Percentiles rank a stretch among this genome's conserved stretches.
phyloP scores from a whole-genome alignment of 1,284 basidiomycete species.

The Heliocybe sulcata region DNA sequence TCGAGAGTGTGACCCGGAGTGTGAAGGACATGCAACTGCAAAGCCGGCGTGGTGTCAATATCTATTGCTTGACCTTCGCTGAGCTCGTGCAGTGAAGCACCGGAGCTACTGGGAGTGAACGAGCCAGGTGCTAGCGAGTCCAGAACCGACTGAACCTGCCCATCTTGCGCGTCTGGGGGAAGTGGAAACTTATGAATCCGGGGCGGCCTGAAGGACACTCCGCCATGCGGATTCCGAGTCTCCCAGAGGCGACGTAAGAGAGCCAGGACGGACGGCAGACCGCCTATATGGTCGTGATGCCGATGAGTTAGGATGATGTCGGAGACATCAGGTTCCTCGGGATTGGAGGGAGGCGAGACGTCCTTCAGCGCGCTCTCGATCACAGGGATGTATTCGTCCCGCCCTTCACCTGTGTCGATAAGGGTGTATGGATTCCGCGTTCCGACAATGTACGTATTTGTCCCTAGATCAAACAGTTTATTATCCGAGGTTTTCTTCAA shows the following conservation, averaged over 20 bases:
- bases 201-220: conserved; percentile 47
- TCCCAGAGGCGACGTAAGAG: conserved; percentile 60
- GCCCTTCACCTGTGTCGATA: conserved; percentile 85
- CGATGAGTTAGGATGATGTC: conserved; percentile 90
- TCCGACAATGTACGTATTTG: conserved; percentile 89
- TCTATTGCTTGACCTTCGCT: conserved; percentile 42
- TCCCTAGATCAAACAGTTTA: conserved; percentile 40
- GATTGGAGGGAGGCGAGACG: conserved; percentile 20
- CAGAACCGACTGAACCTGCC: conserved; percentile 32
- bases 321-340: conserved; percentile 48
- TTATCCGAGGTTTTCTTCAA: background rate
- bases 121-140: conserved; percentile 33
- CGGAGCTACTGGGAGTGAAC: conserved; percentile 34
- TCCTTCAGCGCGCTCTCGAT: conserved; percentile 54
- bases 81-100: conserved; percentile 47
- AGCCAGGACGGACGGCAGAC: conserved; percentile 65
- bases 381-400: conserved; percentile 58
- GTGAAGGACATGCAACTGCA: conserved; percentile 58
- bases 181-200: conserved; percentile 66
- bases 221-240: conserved; percentile 25
- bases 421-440: conserved; percentile 66
- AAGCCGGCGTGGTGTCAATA: conserved; percentile 15
- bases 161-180: conserved; percentile 14
- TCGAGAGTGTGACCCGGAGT: conserved; percentile 92
- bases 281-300: conserved; percentile 84